Base-by-base conservation (phyloP, 306 rosid species). In the Corylus heterophylla region DNA sequence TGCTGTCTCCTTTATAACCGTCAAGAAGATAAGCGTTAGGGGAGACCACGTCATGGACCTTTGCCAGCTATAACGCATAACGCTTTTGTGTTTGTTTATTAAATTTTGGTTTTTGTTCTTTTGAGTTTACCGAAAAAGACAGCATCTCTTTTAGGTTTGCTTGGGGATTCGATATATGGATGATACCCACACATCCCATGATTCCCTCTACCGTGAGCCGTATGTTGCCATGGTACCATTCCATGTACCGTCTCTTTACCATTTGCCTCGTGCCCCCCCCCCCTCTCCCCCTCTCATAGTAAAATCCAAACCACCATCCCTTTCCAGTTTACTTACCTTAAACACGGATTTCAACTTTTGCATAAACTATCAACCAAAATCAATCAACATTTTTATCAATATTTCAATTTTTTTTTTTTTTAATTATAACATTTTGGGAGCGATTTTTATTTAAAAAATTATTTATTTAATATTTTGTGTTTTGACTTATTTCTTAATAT, bases 41-140 rank as follows among this genome's bases (percentile, higher is more conserved):
- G 73, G 47, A 73, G 54, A 81, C 85, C 82, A 81, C 91, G 87
- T 86, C 86, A 83, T 49, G 78, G 82, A 74, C 77, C 31, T 62
- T 66, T 49, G 93, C 93, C 94, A 92, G 97, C 97, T 90, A 85
- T 69, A 76, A 71, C 85, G 89, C 97, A 90, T 71, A 76, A 61
- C 48, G 25, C 18, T 77, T 70, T 77, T 70, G 69, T 47, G n/a
- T 68, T 73, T 39, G 62, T 72, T 69, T 48, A 62, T n/a, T 58
- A 3, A 12, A 1, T 17, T 29, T 67, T 49, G 16, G 52, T 37
- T 54, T 42, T 37, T 44, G 39, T 12, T 54, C 18, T 27, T 27
- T 47, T 62, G 47, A 59, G 85, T 45, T 77, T 82, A 1, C 70
- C 56, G 66, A 75, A 63, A 79, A 75, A 22, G 83, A 83, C 86